Conservation (phyloP, 257 asterid species). For the Ilex asprella region DNA sequence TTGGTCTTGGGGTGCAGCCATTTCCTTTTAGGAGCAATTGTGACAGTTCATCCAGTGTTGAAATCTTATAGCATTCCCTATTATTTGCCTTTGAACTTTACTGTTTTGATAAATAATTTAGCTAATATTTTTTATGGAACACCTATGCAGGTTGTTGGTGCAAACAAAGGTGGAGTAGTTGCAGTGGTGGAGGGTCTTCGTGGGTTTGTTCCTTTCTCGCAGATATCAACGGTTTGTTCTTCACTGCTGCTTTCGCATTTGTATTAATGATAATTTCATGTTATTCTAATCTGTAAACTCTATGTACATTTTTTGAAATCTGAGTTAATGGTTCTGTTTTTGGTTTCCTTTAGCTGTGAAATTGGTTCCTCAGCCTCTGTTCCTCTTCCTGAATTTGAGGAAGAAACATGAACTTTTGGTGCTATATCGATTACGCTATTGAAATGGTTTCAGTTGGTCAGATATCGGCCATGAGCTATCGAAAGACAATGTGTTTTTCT, state of each 20-base stretch:
- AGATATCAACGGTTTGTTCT: constrained; percentile 69
- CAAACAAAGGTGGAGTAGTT: constrained; percentile 93
- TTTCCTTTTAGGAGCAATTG: no score
- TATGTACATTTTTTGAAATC: no score
- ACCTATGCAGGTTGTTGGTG: constrained; percentile 70
- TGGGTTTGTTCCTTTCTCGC: constrained; percentile 95
- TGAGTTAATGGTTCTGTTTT: constrained; percentile 1
- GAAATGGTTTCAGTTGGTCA: not conserved
- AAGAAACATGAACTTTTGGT: not conserved
- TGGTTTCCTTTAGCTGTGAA: not conserved
- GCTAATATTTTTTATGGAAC: constrained; percentile 1
- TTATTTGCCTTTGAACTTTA: not conserved
- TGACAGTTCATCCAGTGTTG: no score
- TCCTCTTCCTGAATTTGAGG: no score
- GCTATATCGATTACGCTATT: not conserved
- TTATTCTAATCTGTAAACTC: no score
- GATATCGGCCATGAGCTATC: no score
- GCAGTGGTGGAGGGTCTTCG: constrained; percentile 89
- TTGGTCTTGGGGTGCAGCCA: no score
- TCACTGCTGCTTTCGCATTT: constrained; percentile 4
- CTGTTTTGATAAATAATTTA: not conserved
- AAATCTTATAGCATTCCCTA: no score
- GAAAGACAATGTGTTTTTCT: no score
- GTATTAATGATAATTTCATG: not conserved
- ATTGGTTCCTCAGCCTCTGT: not conserved